A percentile compares a stretch with the other conserved stretches of the same genome.
Conservation (phyloP, 2,329 filamentous ascomycete species). For the Plectosphaerella plurivora region DNA sequence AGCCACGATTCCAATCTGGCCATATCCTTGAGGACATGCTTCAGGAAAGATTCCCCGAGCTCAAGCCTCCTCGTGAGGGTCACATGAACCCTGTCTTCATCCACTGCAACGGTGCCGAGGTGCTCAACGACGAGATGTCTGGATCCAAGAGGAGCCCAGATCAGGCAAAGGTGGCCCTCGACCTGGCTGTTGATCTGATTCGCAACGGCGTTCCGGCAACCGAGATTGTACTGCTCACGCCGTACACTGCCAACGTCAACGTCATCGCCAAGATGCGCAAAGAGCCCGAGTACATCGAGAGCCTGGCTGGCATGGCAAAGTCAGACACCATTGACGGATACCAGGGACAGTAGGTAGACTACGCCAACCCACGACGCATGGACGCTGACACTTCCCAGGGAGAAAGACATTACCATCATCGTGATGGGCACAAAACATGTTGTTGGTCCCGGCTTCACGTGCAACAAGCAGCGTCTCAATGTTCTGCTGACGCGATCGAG, state of each 20-base stretch:
- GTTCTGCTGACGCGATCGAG: constrained; percentile 13
- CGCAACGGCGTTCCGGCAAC: constrained; percentile 2
- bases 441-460: constrained; percentile 11
- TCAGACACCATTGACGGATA: constrained; percentile 13
- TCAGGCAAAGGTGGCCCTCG: constrained; percentile 13
- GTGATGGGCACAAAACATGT: constrained; percentile 12
- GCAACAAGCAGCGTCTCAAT: constrained; percentile 9
- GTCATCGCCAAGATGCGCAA: constrained; percentile 7
- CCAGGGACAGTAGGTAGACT: constrained; percentile 14
- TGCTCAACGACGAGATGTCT: neutral
- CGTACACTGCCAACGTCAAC: constrained; percentile 12
- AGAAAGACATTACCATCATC: constrained; percentile 12
- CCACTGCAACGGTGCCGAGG: constrained; percentile 9
- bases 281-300: constrained; percentile 2
- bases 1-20: neutral
- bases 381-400: neutral
- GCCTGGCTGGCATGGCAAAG: constrained; percentile 6
- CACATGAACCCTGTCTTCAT: constrained; percentile 13
- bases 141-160: constrained; percentile 9
- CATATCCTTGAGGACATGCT: neutral
- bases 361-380: neutral
- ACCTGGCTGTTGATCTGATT: constrained; percentile 11
- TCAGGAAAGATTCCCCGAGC: neutral
- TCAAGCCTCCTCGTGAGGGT: neutral
- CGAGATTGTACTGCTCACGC: constrained; percentile 10